These are phyloP conservation scores for Amanita rubescens DNA, from an alignment of 768 basidiomycete species.

Conservation along the genomic window DNA sequence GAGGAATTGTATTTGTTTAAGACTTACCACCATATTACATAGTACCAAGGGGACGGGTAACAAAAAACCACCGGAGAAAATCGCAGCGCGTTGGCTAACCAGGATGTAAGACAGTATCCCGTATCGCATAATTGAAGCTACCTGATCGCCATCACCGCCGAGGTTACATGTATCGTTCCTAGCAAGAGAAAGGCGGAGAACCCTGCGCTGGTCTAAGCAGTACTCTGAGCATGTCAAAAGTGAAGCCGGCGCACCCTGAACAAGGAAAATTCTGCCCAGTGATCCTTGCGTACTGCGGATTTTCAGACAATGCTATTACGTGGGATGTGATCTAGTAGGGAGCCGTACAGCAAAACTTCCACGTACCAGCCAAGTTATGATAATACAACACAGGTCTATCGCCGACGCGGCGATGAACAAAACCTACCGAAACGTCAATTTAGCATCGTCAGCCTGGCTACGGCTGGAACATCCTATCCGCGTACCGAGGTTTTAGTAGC, in stretches of 20 bases:
- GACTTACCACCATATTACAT: constrained; percentile 16
- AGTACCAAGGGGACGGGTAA: constrained; percentile 15
- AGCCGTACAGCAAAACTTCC: neutral
- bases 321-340: neutral
- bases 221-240: constrained; percentile 1
- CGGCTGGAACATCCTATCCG: neutral
- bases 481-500: constrained; percentile 8
- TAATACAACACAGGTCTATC: constrained; percentile 16
- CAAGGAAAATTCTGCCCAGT: constrained; percentile 17
- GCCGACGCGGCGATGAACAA: constrained; percentile 13
- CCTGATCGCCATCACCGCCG: constrained; percentile 13
- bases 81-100: neutral
- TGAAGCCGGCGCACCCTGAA: constrained; percentile 13
- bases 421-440: constrained; percentile 12
- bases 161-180: constrained; percentile 13
- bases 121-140: neutral
- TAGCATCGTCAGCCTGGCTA: no score
- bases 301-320: constrained; percentile 17
- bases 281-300: constrained; percentile 18
- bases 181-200: constrained; percentile 5
- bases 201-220: neutral
- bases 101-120: neutral
- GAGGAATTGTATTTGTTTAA: neutral
- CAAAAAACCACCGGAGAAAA: constrained; percentile 11
- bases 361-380: constrained; percentile 15